Evolutionary conservation across 257 asterid species (phyloP).

Genomic region (Solanum ahanhuiri): DNA sequence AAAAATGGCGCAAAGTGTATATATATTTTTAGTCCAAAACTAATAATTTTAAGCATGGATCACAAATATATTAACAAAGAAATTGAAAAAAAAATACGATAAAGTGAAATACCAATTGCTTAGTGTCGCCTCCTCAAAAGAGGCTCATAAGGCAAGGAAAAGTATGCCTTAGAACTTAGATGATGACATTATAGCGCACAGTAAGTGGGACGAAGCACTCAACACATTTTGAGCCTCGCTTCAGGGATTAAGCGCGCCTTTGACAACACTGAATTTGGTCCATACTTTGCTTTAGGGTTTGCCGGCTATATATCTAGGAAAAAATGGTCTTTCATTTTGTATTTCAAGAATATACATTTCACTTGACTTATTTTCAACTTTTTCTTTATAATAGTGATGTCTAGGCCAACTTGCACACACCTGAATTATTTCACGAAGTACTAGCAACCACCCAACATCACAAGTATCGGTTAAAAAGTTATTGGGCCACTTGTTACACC

Average conservation of each 20-base stretch:
- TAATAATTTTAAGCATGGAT: background rate
- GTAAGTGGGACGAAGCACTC: background rate
- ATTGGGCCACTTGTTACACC: background rate
- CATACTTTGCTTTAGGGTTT: background rate
- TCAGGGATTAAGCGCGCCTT: background rate
- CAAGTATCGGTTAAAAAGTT: background rate
- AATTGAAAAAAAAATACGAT: background rate
- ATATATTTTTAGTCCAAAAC: background rate
- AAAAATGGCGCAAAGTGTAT: background rate
- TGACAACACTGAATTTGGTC: background rate
- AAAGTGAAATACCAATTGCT: background rate
- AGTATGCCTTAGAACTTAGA: background rate
- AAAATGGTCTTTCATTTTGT: background rate
- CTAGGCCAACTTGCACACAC: background rate
- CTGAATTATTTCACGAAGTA: background rate
- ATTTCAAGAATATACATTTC: background rate
- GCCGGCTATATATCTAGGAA: background rate
- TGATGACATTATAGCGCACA: background rate
- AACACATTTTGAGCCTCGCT: background rate
- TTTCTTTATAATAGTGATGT: background rate
- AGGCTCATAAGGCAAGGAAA: background rate
- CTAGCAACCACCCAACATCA: background rate
- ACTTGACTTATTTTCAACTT: background rate
- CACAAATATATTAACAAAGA: background rate
- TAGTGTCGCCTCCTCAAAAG: background rate